phyloP scores from a whole-genome alignment of 345 rosid genomes.

The Aquilaria yunnanensis region DNA sequence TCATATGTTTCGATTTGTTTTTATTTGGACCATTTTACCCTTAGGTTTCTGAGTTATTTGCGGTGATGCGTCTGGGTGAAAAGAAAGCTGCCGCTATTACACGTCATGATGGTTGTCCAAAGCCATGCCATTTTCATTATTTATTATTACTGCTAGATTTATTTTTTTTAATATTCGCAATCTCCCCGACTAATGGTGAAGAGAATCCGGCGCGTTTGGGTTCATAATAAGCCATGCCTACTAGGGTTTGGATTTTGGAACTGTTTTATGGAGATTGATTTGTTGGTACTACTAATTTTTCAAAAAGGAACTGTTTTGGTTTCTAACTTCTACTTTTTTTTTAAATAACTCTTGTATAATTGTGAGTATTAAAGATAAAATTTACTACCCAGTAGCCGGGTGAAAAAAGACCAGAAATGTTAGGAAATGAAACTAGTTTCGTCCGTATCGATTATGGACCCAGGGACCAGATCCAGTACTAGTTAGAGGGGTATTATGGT shows the following conservation, averaged over 20 bases:
- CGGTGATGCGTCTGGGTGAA: conserved; percentile 12
- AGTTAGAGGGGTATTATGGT: conserved; percentile 6
- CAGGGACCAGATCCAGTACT: neutral
- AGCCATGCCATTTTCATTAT: conserved; percentile 6
- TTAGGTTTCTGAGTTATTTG: conserved; percentile 13
- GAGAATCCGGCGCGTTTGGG: neutral
- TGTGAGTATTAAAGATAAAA: too few species aligned
- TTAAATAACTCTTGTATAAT: too few species aligned
- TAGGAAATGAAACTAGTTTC: too few species aligned
- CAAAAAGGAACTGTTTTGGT: neutral
- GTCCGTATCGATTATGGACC: too few species aligned
- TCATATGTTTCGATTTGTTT: conserved; percentile 46
- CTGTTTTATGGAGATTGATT: neutral
- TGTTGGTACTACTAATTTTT: neutral
- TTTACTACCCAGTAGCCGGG: too few species aligned
- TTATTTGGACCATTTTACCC: conserved; percentile 32
- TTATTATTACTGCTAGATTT: too few species aligned
- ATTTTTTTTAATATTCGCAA: neutral
- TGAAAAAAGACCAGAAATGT: too few species aligned
- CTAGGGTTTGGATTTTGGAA: neutral
- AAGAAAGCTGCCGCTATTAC: conserved; percentile 47
- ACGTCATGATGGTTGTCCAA: conserved; percentile 36
- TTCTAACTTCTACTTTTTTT: too few species aligned
- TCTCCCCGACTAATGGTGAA: neutral
- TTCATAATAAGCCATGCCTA: neutral